Base-by-base conservation (phyloP, 768 basidiomycete species). In the Multifurca ochricompacta region DNA sequence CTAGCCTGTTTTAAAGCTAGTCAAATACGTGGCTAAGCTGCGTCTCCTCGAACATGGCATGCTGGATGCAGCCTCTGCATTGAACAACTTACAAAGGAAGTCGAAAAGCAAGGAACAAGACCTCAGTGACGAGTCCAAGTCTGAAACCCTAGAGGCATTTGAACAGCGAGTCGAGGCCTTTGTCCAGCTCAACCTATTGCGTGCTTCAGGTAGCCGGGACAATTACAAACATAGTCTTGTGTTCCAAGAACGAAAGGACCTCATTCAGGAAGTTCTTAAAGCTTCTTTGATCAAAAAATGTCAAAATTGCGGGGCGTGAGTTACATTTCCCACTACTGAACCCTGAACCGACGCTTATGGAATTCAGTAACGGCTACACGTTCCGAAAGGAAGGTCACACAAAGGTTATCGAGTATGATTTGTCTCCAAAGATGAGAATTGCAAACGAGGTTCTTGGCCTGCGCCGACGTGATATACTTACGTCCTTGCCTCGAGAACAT, bases 381-480 rank as follows among this genome's bases (percentile, higher is more conserved):
- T 91, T 88, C 70, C 85, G 94, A 49, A 97, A 91, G 68, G 96
- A 99, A 65, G 91, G 90, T 0, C 77, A 88, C 68, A 91, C 87
- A 47, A 98, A 97, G 71, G 78, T 99, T 51, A 85, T 98, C 65
- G 93, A 98, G 71, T 90, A 91, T 65, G 93, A 94, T 62, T 77
- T 98, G 30, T 75, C 89, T 6, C 47, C 68, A 2, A 95, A 92
- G 69, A 84, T 91, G 67, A 92, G 89, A 68, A 75, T 68, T 41
- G 69, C 72, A 36, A 77, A 84, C 65, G 63, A 66, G 5, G 75
- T 79, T 16, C 49, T 78, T 9, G 72, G 77, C 11, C 66, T 83
- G 51, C 81, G 73, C 61, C 80, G 90, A n/a, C 88, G 85, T 13
- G 77, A 94, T 66, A 87, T 96, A 14, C 74, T 95, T 16, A 43